These are phyloP conservation scores for Mortierella alpina DNA, from an alignment of 192 early-diverging fungal genomes.

Conservation along the genomic window DNA sequence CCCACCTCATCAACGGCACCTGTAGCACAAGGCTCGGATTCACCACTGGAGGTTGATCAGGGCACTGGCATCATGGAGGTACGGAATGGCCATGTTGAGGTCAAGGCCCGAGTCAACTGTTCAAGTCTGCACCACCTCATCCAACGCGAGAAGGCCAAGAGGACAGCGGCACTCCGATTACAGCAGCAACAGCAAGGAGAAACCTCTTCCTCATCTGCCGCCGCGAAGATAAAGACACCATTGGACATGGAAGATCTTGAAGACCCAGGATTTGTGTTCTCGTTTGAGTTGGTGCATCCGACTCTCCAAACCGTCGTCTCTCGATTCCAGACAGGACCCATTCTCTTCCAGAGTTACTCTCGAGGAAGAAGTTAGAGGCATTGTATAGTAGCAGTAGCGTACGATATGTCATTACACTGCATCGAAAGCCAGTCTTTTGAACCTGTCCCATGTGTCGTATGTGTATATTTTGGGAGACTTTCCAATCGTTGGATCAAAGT, in stretches of 20 bases:
- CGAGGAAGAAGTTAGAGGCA: neutral
- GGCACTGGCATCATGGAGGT: constrained; percentile 22
- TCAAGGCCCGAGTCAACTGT: constrained; percentile 34
- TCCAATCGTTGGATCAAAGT: too few species aligned
- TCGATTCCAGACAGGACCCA: constrained; percentile 4
- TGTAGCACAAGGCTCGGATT: neutral
- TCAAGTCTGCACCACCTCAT: constrained; percentile 37
- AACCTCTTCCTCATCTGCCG: neutral
- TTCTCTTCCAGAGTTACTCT: constrained; percentile 35
- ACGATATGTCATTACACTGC: neutral
- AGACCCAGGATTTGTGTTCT: constrained; percentile 49
- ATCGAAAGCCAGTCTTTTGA: neutral
- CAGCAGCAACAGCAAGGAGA: neutral
- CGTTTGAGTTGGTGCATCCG: constrained; percentile 40
- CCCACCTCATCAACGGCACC: neutral
- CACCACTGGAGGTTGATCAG: neutral
- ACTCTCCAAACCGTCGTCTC: constrained; percentile 23
- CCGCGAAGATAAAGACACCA: neutral
- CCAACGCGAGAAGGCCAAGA: constrained; percentile 34
- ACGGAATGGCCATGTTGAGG: constrained; percentile 7
- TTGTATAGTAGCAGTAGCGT: too few species aligned
- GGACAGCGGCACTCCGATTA: neutral
- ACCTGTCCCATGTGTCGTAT: neutral
- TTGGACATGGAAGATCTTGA: constrained; percentile 12
- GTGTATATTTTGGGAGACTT: neutral